Conservation (phyloP, 1,139 yeast genomes). For the Lodderomyces theae region DNA sequence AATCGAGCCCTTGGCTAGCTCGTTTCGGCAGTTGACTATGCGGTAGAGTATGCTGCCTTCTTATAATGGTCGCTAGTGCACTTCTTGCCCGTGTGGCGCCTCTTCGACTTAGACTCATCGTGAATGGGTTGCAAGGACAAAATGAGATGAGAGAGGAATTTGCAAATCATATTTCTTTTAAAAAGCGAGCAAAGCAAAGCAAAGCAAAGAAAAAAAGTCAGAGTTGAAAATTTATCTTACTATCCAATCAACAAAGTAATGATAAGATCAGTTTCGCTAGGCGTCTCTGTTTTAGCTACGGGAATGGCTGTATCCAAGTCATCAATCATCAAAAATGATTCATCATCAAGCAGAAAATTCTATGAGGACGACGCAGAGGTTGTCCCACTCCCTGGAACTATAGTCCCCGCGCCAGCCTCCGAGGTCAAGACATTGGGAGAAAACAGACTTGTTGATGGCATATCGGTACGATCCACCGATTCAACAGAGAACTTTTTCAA, state of each 20-base stretch:
- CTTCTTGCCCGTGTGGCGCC: neutral
- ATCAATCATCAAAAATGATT: constrained; percentile 21
- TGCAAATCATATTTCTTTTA: constrained; percentile 1
- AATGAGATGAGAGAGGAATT: neutral
- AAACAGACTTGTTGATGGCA: constrained; percentile 52
- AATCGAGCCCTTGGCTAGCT: constrained; percentile 3
- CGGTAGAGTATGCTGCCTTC: constrained; percentile 4
- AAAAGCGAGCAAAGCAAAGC: neutral
- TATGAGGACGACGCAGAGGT: constrained; percentile 58
- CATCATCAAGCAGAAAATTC: constrained; percentile 43
- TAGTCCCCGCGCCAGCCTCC: constrained; percentile 49
- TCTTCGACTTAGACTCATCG: neutral
- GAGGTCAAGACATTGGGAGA: constrained; percentile 42
- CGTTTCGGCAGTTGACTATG: neutral
- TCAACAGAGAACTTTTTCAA: constrained; percentile 49
- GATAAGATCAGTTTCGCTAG: constrained; percentile 12
- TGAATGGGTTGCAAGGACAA: neutral
- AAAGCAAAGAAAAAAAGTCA: neutral
- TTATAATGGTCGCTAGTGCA: neutral
- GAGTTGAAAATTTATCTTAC: neutral
- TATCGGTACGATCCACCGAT: constrained; percentile 53
- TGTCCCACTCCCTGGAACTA: constrained; percentile 54
- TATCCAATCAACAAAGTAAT: constrained; percentile 7
- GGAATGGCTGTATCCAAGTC: constrained; percentile 10
- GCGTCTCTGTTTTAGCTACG: constrained; percentile 12